Evolutionary conservation across 1,284 basidiomycete species (phyloP), one percentile per base, ranked within the genome.

Genomic region (Marasmius fiardii): DNA sequence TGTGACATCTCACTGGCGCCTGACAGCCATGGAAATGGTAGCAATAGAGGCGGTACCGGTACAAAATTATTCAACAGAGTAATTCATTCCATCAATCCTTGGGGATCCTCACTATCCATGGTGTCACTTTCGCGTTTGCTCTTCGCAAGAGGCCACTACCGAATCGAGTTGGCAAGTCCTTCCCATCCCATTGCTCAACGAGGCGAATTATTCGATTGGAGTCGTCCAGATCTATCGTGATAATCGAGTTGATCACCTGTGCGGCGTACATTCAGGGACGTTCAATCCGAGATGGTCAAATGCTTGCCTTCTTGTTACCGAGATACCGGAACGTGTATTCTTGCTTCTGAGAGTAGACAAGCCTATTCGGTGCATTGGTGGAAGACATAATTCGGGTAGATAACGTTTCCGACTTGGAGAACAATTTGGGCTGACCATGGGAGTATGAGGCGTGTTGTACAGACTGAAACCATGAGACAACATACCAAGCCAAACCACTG

Each of bases 401-500:
- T 14, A 82, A 63, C 2, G 75, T 80, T 57, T 79, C 74, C 0
- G 81, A 81, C 28, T 74, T 70, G 4, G 79, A 73, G 60, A 83
- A 79, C 1, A 83, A 57, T 59, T 81, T 84, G 3, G 83, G 72
- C 87, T 88, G 60, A 43, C 10, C 52, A 28, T 20, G 16, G 8
- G 20, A 43, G 28, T 51, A 35, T 10, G 16, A 37, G 12, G 52
- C 47, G 43, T 18, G 54, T 54, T 23, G 59, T 35, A 44, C 16
- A n/a, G 31, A 26, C 48, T 16, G 34, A 26, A 31, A 43, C 34
- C 47, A 52, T 43, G 23, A 54, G 16, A 45, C 28, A 4, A 65
- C 77, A 44, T 59, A 85, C 84, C 74, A 87, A 69, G 12, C 79
- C 80, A 71, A 80, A 86, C 80, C 81, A 86, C 76, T 87, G 67